Evolutionary conservation across 495 filamentous ascomycete genomes (phyloP).

Genomic region (Rhypophila decipiens): DNA sequence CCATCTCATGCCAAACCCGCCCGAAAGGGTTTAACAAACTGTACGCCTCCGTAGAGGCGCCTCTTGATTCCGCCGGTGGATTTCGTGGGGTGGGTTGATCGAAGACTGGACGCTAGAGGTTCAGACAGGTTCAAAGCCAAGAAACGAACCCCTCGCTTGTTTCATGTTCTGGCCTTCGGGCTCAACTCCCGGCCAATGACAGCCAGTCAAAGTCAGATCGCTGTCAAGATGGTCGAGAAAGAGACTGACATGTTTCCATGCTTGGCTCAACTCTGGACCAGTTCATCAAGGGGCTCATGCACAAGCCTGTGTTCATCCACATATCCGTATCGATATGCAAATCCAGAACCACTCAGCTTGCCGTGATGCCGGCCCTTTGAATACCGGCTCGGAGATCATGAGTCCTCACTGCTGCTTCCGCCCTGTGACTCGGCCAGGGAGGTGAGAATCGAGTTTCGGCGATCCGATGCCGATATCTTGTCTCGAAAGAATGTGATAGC

Average conservation of each 20-base stretch:
- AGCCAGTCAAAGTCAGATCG: constrained; percentile 10
- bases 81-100: not conserved
- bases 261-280: constrained; percentile 14
- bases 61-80: constrained; percentile 4
- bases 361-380: constrained; percentile 12
- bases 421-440: too few relatives aligned
- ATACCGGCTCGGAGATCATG: not conserved
- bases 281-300: constrained; percentile 29
- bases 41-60: constrained; percentile 6
- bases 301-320: constrained; percentile 2
- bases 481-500: too few relatives aligned
- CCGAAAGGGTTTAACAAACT: not conserved
- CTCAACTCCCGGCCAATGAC: constrained; percentile 23
- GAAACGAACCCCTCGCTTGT: constrained; percentile 31
- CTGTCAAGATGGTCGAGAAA: constrained; percentile 13
- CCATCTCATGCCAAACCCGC: not conserved
- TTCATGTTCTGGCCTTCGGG: constrained; percentile 30
- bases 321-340: constrained; percentile 17
- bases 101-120: not conserved
- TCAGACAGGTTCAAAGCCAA: constrained; percentile 16
- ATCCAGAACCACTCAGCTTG: constrained; percentile 19
- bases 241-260: too few relatives aligned
- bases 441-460: too few relatives aligned
- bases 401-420: not conserved
- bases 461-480: too few relatives aligned